Conservation (phyloP, 768 basidiomycete species). For the Hypholoma fasciculare region DNA sequence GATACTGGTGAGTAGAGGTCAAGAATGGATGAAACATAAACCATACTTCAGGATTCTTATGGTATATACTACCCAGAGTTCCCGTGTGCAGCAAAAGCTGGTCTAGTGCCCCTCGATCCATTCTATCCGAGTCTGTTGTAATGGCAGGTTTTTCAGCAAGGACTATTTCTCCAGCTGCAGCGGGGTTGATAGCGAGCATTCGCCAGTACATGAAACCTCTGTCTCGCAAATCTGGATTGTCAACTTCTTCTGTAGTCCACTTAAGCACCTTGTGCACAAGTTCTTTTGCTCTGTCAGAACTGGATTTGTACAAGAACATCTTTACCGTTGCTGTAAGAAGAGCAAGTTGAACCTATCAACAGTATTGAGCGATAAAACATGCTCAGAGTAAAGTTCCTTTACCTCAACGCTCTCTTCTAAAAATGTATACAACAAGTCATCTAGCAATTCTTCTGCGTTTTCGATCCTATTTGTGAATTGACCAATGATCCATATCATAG, state of each 20-base stretch:
- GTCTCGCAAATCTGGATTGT: constrained; percentile 97
- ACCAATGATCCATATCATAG: constrained; percentile 98
- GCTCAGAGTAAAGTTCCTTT: constrained; percentile 6
- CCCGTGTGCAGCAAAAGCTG: constrained; percentile 93
- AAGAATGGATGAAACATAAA: constrained; percentile 11
- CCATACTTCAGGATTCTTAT: constrained; percentile 90
- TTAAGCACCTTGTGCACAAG: constrained; percentile 95
- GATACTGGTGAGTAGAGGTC: background rate
- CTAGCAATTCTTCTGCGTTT: constrained; percentile 93
- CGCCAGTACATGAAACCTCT: constrained; percentile 99
- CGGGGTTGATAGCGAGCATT: constrained; percentile 89
- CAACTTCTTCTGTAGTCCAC: constrained; percentile 96
- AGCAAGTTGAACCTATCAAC: constrained; percentile 90
- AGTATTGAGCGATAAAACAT: background rate
- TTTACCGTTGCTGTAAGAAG: constrained; percentile 94
- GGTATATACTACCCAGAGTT: constrained; percentile 93
- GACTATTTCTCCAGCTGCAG: constrained; percentile 87
- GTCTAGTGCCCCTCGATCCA: constrained; percentile 96
- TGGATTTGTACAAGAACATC: constrained; percentile 88
- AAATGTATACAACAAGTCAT: constrained; percentile 87
- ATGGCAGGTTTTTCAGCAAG: constrained; percentile 93
- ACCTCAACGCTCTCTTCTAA: constrained; percentile 95
- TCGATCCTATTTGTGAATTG: constrained; percentile 96
- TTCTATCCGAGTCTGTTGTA: constrained; percentile 96
- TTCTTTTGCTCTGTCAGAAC: constrained; percentile 81